Evolutionary conservation across 176 grass and related monocot genomes (phyloP).

Genomic region (Oryza meridionalis): DNA sequence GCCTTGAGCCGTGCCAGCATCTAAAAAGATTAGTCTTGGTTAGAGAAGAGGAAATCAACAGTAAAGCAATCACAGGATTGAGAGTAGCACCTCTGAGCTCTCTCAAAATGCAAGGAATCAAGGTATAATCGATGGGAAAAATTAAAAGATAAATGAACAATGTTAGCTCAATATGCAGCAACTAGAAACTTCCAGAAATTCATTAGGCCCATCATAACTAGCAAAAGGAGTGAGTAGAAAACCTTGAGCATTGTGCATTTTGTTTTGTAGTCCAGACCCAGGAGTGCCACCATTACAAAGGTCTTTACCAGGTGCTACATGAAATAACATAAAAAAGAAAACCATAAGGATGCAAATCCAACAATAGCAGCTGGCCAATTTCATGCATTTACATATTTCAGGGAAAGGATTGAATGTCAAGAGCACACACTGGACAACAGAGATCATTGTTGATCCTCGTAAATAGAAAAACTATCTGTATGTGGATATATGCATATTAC

Average conservation of each 20-base stretch:
- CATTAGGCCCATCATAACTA: conserved; percentile 19
- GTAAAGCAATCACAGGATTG: conserved; percentile 23
- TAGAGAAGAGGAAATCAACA: conserved; percentile 2
- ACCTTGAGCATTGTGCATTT: conserved; percentile 29
- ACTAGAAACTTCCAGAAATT: conserved; percentile 11
- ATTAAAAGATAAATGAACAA: conserved; percentile 26
- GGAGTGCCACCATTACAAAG: conserved; percentile 12
- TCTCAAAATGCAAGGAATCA: not conserved
- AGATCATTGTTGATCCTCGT: conserved; percentile 3
- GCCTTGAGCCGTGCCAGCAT: conserved; percentile 20
- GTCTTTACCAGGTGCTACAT: conserved; percentile 33
- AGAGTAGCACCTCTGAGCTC: not conserved
- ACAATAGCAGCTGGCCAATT: conserved; percentile 18
- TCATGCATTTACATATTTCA: conserved; percentile 8
- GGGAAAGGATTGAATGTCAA: not conserved
- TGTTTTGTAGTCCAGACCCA: conserved; percentile 32
- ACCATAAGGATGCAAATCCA: conserved; percentile 39
- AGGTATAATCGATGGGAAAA: conserved; percentile 14
- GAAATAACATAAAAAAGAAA: conserved; percentile 17
- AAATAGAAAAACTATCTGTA: conserved; percentile 21
- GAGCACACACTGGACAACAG: not conserved
- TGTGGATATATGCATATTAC: not conserved
- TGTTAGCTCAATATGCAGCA: conserved; percentile 17
- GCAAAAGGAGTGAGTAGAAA: conserved; percentile 31
- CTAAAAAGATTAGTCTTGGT: conserved; percentile 35